Conservation (phyloP, 2,329 filamentous ascomycete genomes). For the Alternaria triticimaculans region DNA sequence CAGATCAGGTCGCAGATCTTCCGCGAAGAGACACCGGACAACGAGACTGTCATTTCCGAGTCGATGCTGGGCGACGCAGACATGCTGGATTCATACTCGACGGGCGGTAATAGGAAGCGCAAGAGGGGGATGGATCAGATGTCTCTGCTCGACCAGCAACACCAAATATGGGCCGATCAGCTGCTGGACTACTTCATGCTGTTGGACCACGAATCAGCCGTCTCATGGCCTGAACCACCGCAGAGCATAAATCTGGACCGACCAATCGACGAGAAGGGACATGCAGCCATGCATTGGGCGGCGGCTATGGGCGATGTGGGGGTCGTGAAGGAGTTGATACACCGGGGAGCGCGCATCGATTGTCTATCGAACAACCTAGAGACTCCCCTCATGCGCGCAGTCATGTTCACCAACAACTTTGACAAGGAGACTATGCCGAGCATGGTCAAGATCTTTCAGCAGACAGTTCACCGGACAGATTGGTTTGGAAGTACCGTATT, state of each 20-base stretch:
- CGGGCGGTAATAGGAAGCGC: slow-evolving; percentile 67
- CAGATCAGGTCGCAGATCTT: slow-evolving; percentile 66
- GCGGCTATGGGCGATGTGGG: slow-evolving; percentile 96
- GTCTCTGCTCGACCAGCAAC: slow-evolving; percentile 75
- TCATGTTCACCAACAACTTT: slow-evolving; percentile 96
- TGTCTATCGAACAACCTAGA: slow-evolving; percentile 71
- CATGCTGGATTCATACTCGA: slow-evolving; percentile 68
- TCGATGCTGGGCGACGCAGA: slow-evolving; percentile 87
- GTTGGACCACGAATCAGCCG: slow-evolving; percentile 76
- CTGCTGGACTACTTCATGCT: slow-evolving; percentile 96
- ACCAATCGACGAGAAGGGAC: slow-evolving; percentile 89
- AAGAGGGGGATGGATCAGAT: slow-evolving; percentile 75
- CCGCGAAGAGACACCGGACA: slow-evolving; percentile 83
- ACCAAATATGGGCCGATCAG: slow-evolving; percentile 90
- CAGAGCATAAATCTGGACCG: slow-evolving; percentile 87
- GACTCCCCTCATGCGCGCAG: slow-evolving; percentile 91
- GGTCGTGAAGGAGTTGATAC: slow-evolving; percentile 85
- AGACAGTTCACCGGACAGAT: slow-evolving; percentile 81
- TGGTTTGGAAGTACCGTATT: slow-evolving; percentile 86
- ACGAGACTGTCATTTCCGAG: slow-evolving; percentile 80
- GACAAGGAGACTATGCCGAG: slow-evolving; percentile 90
- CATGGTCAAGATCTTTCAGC: slow-evolving; percentile 81
- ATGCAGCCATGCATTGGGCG: slow-evolving; percentile 96
- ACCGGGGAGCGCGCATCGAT: slow-evolving; percentile 76
- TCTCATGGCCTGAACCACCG: slow-evolving; percentile 76